Conservation (phyloP, 768 basidiomycete genomes). For the Kwoniella mangroviensis region DNA sequence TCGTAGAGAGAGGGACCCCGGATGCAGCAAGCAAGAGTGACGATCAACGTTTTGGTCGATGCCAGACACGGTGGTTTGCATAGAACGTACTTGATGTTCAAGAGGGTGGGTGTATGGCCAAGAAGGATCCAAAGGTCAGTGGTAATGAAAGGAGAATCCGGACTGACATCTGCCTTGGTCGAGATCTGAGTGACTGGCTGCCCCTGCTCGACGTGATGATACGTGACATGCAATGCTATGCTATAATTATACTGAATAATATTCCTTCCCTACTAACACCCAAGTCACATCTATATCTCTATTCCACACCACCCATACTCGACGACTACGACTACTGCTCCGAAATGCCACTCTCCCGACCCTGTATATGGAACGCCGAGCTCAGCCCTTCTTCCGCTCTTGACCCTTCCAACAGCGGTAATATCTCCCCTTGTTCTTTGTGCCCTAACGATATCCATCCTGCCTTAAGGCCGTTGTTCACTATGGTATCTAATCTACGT, state of each 20-base stretch:
- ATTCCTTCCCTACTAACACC: not conserved
- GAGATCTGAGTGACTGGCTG: not conserved
- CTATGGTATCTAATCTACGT: conserved; percentile 41
- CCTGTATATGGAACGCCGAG: conserved; percentile 11
- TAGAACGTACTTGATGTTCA: too few relatives aligned
- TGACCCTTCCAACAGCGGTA: conserved; percentile 27
- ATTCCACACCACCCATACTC: not conserved
- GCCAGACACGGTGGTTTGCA: too few relatives aligned
- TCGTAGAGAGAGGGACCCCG: too few relatives aligned
- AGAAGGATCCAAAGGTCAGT: too few relatives aligned
- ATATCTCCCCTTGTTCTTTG: conserved; percentile 22
- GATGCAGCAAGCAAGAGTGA: too few relatives aligned
- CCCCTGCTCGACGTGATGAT: not conserved
- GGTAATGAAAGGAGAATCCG: not conserved
- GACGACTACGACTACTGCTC: not conserved
- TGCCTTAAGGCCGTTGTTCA: conserved; percentile 43
- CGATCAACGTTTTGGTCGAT: too few relatives aligned
- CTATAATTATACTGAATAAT: conserved; percentile 9
- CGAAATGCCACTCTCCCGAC: not conserved
- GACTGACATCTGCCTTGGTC: too few relatives aligned
- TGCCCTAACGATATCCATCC: conserved; percentile 51
- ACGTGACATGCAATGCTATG: conserved; percentile 4
- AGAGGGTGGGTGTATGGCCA: too few relatives aligned
- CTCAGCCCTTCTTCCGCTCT: conserved; percentile 16
- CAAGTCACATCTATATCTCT: not conserved